Evolutionary conservation across 2,329 filamentous ascomycete genomes (phyloP), one percentile per base, ranked within the genome.

Genomic region (Biscogniauxia sp.): DNA sequence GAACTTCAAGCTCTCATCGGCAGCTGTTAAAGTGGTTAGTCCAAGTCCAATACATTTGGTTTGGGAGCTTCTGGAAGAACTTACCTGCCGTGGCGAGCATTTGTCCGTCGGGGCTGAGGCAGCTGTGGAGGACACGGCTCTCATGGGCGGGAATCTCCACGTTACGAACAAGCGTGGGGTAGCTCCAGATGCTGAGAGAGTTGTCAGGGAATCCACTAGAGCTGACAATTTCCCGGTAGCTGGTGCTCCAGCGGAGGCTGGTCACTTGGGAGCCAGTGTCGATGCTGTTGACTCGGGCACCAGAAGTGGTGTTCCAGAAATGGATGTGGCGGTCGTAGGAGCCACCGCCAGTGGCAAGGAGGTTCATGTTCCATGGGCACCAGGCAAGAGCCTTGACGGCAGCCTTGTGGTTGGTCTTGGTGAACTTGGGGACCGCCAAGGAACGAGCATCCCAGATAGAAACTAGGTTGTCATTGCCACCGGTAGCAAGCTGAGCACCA

Each of bases 281-380:
- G 77, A 99, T 98, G 84, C 92, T 96, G 88, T 99, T 99, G 80
- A 96, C 93, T 70, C 95, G 91, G 57, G 95, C 94, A 63, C 95
- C 95, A 4, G 94, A 97, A 20, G 95, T 98, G 53, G 93, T 96
- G 85, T 99, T 99, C 95, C 95, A 99, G 86, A 99, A 99, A 83
- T 99, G 95, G 77, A 99, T 99, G 79, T 97, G 91, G 69, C 93
- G 91, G 76, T 99, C 95, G 77, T 97, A 96, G 51, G 92, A 96
- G 69, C 95, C 95, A 73, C 95, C 95, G 60, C 95, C 95, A 51
- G 95, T 98, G 60, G 95, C 95, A 54, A 99, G 89, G 55, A 98
- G 88, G 83, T 97, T 98, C 78, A 92, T 88, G 81, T 97, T 95
- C 95, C 95, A 99, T 51, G 95, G 95, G 84, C 95, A 99, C 95